Evolutionary conservation across 257 asterid species (phyloP).

Genomic region (Lavandula angustifolia): DNA sequence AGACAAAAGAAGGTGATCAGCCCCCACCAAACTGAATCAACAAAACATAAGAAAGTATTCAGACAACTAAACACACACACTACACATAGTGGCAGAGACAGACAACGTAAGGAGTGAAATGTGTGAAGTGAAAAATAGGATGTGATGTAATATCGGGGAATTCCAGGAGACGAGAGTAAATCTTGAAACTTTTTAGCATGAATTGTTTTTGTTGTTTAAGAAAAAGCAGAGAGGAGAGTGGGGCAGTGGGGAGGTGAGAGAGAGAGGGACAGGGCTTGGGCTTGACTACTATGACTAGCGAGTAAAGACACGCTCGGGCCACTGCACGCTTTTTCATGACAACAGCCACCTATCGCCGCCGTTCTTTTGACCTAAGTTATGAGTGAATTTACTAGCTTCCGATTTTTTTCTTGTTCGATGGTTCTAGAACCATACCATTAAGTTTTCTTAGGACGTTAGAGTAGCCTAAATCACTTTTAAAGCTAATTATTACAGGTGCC

Average conservation of each 20-base stretch:
- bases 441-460: no score
- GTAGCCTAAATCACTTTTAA: no score
- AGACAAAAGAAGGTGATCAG: conserved; percentile 69
- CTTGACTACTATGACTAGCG: no score
- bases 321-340: background rate
- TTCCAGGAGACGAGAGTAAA: conserved; percentile 17
- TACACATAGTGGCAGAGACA: background rate
- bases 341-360: no score
- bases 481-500: no score
- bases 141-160: background rate
- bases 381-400: background rate
- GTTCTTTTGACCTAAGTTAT: background rate
- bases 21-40: conserved; percentile 58
- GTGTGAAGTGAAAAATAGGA: background rate
- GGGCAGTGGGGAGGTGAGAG: conserved; percentile 22
- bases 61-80: conserved; percentile 24
- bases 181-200: conserved; percentile 1
- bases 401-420: background rate
- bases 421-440: background rate
- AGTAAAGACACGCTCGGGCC: no score
- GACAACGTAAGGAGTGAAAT: conserved; percentile 5
- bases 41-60: conserved; percentile 20
- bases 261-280: no score
- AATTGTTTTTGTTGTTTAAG: background rate
- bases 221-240: conserved; percentile 17